These are phyloP conservation scores for Artomyces pyxidatus DNA, from an alignment of 768 basidiomycete species.

Conservation along the genomic window DNA sequence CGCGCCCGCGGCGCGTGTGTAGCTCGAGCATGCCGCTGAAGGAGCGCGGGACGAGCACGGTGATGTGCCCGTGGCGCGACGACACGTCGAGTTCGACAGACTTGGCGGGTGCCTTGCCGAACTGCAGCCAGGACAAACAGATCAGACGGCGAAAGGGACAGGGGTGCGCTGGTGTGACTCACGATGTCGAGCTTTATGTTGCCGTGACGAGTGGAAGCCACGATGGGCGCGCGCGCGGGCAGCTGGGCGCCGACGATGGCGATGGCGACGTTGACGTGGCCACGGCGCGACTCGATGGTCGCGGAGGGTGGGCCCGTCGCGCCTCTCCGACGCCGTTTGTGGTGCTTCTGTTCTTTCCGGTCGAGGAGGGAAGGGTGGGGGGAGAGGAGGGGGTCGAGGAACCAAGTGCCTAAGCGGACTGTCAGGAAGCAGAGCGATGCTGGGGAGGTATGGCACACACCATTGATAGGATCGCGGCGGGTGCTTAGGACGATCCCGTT, in stretches of 20 bases:
- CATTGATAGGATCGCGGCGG: slow-evolving; percentile 1
- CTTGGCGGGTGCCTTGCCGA: slow-evolving; percentile 5
- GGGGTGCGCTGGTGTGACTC: not conserved
- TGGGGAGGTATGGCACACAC: not conserved
- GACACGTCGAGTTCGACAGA: not conserved
- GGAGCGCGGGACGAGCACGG: slow-evolving; percentile 11
- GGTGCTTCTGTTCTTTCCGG: not conserved
- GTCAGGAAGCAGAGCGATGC: not conserved
- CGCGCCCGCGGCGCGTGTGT: not conserved
- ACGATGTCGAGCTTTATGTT: slow-evolving; percentile 9
- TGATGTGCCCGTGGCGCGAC: slow-evolving; percentile 4
- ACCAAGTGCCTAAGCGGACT: slow-evolving; percentile 6
- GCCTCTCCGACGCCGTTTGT: not conserved
- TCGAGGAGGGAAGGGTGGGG: slow-evolving; percentile 2
- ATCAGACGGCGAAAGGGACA: too few relatives aligned
- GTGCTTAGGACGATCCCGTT: slow-evolving; percentile 8
- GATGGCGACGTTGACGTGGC: slow-evolving; percentile 3
- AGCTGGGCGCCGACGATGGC: slow-evolving; percentile 2
- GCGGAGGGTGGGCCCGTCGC: not conserved
- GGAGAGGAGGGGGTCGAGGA: slow-evolving; percentile 7
- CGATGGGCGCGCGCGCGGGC: slow-evolving; percentile 7
- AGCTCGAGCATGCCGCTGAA: slow-evolving; percentile 13
- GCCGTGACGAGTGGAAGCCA: slow-evolving; percentile 3
- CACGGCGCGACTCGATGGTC: slow-evolving; percentile 5
- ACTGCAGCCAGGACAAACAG: slow-evolving; percentile 5